A percentile compares a stretch with the other conserved stretches of the same genome.
phyloP scores from a whole-genome alignment of 176 grass and related monocot species.

The Metroxylon sagu region DNA sequence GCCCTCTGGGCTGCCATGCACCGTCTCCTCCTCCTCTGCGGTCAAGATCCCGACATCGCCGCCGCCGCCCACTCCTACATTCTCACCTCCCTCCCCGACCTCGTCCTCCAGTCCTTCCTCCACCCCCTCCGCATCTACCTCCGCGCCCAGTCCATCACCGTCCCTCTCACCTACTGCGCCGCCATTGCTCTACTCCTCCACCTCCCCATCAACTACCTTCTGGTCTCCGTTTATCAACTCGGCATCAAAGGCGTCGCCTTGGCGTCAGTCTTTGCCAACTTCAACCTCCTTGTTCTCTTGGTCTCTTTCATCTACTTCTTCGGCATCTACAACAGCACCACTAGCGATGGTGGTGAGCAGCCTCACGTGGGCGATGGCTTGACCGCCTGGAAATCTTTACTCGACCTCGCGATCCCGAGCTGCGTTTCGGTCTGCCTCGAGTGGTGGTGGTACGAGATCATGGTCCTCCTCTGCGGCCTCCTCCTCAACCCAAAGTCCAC shows the following conservation, averaged over 20 bases:
- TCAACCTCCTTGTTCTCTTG: constrained; percentile 52
- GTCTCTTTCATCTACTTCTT: constrained; percentile 41
- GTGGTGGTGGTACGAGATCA: constrained; percentile 99
- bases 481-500: constrained; percentile 60
- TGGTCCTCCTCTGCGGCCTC: constrained; percentile 78
- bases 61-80: constrained; percentile 60
- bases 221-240: constrained; percentile 40
- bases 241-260: constrained; percentile 72
- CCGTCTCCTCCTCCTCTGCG: constrained; percentile 49
- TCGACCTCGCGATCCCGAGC: constrained; percentile 63
- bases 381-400: constrained; percentile 39
- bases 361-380: constrained; percentile 10
- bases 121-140: constrained; percentile 77
- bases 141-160: constrained; percentile 63
- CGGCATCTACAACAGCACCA: constrained; percentile 7
- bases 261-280: constrained; percentile 41
- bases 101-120: constrained; percentile 63
- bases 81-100: constrained; percentile 67
- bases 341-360: not conserved
- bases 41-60: constrained; percentile 72
- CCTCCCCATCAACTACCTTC: constrained; percentile 54
- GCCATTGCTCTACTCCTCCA: constrained; percentile 45
- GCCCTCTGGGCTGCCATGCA: constrained; percentile 65
- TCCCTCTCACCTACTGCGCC: constrained; percentile 62
- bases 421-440: constrained; percentile 79